A percentile compares a stretch with the other conserved stretches of the same genome.
phyloP scores from a whole-genome alignment of 345 rosid genomes.

The Gynandropsis gynandra region DNA sequence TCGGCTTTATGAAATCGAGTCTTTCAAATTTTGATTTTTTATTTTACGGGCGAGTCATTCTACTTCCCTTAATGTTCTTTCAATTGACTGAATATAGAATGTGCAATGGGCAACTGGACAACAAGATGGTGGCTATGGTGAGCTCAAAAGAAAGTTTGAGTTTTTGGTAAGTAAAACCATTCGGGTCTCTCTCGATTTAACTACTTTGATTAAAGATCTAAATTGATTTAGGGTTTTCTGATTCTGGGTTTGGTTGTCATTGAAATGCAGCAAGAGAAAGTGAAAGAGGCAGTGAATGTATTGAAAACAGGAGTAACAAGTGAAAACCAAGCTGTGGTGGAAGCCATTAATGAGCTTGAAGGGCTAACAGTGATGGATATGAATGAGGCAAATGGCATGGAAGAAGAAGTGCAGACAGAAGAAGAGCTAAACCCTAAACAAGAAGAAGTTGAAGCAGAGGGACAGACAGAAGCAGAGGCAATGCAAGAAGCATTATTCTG shows the following conservation, averaged over 20 bases:
- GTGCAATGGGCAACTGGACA: constrained; percentile 6
- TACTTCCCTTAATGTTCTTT: constrained; percentile 5
- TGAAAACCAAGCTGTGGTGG: constrained; percentile 29
- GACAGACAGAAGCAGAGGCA: constrained; percentile 21
- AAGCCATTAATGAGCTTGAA: constrained; percentile 59
- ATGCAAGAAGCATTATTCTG: constrained; percentile 21
- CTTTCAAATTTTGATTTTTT: too few species aligned
- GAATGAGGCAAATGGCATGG: constrained; percentile 27
- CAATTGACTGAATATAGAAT: constrained; percentile 14
- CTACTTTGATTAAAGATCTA: neutral
- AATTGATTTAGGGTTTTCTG: neutral
- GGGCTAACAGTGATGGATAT: constrained; percentile 47
- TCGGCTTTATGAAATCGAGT: too few species aligned
- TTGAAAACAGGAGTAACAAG: constrained; percentile 39
- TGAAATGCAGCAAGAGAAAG: constrained; percentile 50
- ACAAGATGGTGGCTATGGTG: constrained; percentile 33
- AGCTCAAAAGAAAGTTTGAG: constrained; percentile 50
- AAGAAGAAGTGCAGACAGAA: constrained; percentile 16
- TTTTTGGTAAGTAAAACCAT: constrained; percentile 41
- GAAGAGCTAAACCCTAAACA: constrained; percentile 1
- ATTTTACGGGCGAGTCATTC: neutral
- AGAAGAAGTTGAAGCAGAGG: constrained; percentile 19
- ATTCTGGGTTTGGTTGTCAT: constrained; percentile 11
- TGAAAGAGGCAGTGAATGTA: constrained; percentile 36
- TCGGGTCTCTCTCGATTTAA: neutral